phyloP scores from a whole-genome alignment of 225 moss, liverwort and hornwort species.

The Physcomitrium patens region DNA sequence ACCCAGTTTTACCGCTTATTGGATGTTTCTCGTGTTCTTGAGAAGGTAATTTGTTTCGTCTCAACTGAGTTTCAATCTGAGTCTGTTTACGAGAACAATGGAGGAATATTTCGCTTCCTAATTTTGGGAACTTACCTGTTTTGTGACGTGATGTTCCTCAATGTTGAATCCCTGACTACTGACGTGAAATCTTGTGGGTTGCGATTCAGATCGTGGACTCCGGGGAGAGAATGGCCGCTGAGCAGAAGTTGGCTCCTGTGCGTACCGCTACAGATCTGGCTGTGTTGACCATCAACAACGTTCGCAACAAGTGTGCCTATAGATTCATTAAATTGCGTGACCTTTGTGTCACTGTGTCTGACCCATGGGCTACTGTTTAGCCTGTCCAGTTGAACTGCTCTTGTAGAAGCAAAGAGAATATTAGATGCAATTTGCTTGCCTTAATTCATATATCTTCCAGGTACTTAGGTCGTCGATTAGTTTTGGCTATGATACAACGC shows the following conservation, averaged over 20 bases:
- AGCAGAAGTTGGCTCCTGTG: constrained; percentile 64
- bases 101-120: neutral
- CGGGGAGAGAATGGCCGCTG: constrained; percentile 63
- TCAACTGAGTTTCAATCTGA: neutral
- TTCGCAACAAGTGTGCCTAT: constrained; percentile 78
- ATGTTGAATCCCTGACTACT: neutral
- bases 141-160: constrained; percentile 10
- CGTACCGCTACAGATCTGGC: constrained; percentile 71
- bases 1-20: constrained; percentile 90
- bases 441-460: too few species aligned
- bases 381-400: constrained; percentile 26
- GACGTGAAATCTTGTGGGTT: constrained; percentile 15
- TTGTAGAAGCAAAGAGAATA: neutral
- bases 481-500: too few species aligned
- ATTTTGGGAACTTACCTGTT: neutral
- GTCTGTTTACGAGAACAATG: constrained; percentile 1
- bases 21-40: constrained; percentile 70
- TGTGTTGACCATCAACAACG: constrained; percentile 64
- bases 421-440: too few species aligned
- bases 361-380: constrained; percentile 40
- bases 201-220: constrained; percentile 59
- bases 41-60: constrained; percentile 55
- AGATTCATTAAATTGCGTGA: constrained; percentile 73
- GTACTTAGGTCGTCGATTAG: too few species aligned
- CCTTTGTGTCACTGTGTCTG: constrained; percentile 65